These are phyloP conservation scores for Solanum lycopersicoides DNA, from an alignment of 257 asterid species.

Conservation along the genomic window DNA sequence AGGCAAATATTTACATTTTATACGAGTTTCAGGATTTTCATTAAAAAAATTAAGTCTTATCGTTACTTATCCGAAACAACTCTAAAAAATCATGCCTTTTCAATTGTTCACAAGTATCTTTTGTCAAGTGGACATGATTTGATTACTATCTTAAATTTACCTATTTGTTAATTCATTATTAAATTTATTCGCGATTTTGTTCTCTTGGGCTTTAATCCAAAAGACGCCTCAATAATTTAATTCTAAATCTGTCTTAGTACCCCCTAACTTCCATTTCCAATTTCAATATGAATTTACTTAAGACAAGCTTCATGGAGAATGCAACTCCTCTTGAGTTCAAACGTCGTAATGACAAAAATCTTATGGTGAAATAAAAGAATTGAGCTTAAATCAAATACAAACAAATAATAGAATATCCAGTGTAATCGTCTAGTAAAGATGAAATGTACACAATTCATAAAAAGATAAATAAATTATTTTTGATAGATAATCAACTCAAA, in stretches of 20 bases:
- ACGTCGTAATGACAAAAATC: background rate
- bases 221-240: background rate
- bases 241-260: background rate
- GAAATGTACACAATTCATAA: background rate
- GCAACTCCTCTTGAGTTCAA: background rate
- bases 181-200: background rate
- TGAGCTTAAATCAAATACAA: background rate
- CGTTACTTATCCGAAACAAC: background rate
- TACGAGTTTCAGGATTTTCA: background rate
- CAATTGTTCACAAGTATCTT: background rate
- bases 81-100: background rate
- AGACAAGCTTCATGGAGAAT: background rate
- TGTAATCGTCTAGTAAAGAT: accelerated
- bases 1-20: background rate
- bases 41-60: too few relatives aligned
- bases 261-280: too few relatives aligned
- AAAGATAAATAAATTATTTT: background rate
- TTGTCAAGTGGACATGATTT: background rate
- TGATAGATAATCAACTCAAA: background rate
- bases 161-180: background rate
- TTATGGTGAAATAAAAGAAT: background rate
- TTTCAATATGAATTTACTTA: background rate
- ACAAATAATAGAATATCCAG: background rate
- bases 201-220: background rate
- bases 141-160: background rate